These are phyloP conservation scores for Debaryomyces sp. DNA, from an alignment of 1,139 yeast genomes.

Conservation along the genomic window DNA sequence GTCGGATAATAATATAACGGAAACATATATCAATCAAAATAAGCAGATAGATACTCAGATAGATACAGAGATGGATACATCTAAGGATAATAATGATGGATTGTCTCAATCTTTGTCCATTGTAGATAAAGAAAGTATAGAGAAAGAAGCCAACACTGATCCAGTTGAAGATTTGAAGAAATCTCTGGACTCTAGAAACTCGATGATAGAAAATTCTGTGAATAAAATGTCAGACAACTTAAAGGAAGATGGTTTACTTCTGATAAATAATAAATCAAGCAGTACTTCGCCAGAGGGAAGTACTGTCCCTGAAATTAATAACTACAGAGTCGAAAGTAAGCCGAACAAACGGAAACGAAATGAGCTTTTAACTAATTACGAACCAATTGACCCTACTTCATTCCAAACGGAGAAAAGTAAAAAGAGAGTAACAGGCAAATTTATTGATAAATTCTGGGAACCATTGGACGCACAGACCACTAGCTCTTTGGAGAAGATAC, in stretches of 20 bases:
- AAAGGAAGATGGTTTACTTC: background rate
- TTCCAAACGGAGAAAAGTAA: conserved; percentile 19
- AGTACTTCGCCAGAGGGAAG: background rate
- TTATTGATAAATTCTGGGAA: conserved; percentile 41
- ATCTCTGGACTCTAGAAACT: background rate
- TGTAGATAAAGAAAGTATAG: background rate
- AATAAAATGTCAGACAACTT: background rate
- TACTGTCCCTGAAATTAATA: background rate
- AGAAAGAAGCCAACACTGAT: background rate
- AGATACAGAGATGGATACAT: background rate
- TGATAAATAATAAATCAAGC: background rate
- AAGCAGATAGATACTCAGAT: background rate
- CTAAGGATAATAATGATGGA: background rate
- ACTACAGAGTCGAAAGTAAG: background rate
- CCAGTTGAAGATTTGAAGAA: background rate
- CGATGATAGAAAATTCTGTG: background rate
- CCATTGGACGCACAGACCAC: conserved; percentile 25
- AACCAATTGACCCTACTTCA: conserved; percentile 17
- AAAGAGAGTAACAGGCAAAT: conserved; percentile 29
- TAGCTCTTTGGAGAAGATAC: conserved; percentile 29
- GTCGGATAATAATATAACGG: background rate
- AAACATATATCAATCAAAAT: background rate
- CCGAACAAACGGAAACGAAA: conserved; percentile 2
- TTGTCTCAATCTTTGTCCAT: background rate
- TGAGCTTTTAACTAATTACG: background rate